A percentile compares a stretch with the other conserved stretches of the same genome.
These are phyloP conservation scores for Eucalyptus sideroxylon DNA, from an alignment of 345 rosid genomes.

Conservation along the genomic window DNA sequence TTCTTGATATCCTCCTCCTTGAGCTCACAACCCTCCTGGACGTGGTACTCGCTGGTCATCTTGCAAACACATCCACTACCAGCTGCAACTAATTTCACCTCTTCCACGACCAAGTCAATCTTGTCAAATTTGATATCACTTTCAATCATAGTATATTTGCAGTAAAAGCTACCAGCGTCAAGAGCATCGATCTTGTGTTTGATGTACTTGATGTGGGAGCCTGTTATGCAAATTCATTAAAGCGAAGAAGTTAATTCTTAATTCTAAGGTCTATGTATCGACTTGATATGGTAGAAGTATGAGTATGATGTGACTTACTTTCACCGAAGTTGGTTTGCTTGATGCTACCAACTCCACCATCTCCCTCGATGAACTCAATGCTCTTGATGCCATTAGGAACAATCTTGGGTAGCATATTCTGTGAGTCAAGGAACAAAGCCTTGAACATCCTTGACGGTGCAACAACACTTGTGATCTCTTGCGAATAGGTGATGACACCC, in stretches of 20 bases:
- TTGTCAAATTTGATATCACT: background rate
- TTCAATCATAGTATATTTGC: constrained; percentile 1
- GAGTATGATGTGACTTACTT: background rate
- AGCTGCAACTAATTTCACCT: background rate
- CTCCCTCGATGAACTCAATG: background rate
- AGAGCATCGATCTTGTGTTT: background rate
- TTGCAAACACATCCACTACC: background rate
- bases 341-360: background rate
- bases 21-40: background rate
- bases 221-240: background rate
- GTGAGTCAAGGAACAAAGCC: background rate
- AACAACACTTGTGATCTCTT: background rate
- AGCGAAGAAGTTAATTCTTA: background rate
- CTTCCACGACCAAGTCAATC: background rate
- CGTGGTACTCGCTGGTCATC: background rate
- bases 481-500: background rate
- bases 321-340: background rate
- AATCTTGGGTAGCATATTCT: background rate
- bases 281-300: background rate
- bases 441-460: background rate
- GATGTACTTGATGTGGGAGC: background rate
- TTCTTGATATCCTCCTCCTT: constrained; percentile 3
- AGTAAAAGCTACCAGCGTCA: background rate
- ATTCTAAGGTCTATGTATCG: background rate
- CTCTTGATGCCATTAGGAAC: background rate